A percentile compares a stretch with the other conserved stretches of the same genome.
Evolutionary conservation across 257 asterid genomes (phyloP).

Genomic region (Solanum peruvianum): DNA sequence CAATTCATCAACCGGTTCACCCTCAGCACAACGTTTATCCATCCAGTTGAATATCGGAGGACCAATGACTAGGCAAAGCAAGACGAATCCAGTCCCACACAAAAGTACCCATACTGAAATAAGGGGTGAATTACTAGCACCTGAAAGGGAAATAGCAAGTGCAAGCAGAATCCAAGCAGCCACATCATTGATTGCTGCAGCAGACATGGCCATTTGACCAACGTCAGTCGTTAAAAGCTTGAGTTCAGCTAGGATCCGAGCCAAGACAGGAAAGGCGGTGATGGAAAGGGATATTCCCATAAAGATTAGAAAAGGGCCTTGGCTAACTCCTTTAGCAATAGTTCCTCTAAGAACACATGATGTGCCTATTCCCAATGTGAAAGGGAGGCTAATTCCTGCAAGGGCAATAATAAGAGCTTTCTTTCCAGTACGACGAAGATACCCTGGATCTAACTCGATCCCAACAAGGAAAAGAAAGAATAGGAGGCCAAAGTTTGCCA

Average conservation of each 20-base stretch:
- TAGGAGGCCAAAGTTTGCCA: constrained; percentile 20
- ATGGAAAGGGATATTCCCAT: constrained; percentile 30
- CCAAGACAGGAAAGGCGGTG: constrained; percentile 31
- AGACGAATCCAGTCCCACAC: constrained; percentile 11
- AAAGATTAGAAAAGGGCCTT: constrained; percentile 12
- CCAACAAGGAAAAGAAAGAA: constrained; percentile 29
- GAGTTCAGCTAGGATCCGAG: constrained; percentile 23
- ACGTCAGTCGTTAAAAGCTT: constrained; percentile 23
- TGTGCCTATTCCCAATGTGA: constrained; percentile 15
- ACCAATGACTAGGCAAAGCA: not conserved
- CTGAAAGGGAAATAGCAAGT: constrained; percentile 15
- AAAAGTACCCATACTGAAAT: constrained; percentile 21
- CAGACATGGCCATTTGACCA: constrained; percentile 28
- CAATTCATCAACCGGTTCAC: constrained; percentile 20
- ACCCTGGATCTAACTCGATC: constrained; percentile 14
- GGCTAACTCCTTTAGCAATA: constrained; percentile 8
- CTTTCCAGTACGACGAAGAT: constrained; percentile 17
- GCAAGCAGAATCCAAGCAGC: constrained; percentile 26
- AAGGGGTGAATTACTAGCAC: constrained; percentile 10
- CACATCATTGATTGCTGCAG: constrained; percentile 21
- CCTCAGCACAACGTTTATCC: constrained; percentile 13
- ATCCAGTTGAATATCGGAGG: constrained; percentile 22
- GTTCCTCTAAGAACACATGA: constrained; percentile 13
- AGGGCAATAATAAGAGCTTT: constrained; percentile 19
- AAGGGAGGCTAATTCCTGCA: constrained; percentile 17